Evolutionary conservation across 129 eudicot species (phyloP), one percentile per base, ranked within the genome.

Genomic region (Flaveria brownii): DNA sequence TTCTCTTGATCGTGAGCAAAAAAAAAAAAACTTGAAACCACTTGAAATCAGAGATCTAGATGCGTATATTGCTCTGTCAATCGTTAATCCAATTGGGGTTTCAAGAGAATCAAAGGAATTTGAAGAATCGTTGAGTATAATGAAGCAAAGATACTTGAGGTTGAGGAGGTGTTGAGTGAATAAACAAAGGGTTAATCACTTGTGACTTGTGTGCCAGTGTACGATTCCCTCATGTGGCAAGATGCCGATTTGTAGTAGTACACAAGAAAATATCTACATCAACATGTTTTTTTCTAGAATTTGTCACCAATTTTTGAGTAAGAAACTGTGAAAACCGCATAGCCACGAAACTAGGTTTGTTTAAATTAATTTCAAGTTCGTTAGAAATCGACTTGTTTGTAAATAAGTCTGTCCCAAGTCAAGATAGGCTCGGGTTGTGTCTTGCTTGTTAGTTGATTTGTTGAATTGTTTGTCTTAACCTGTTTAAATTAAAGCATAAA

Each of bases 21-120:
- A 70, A 70, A 8, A 71, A 26, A 36, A 68, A 20, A 20, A 20
- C 22, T 20, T 26, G n/a, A 18, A 68, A 62, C 36, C 15, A 7
- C 12, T 61, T 64, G 60, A 23, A 49, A 60, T n/a, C n/a, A 8
- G 77, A 74, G 83, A 80, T 80, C 83, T 80, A 60, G 68, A 63
- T 23, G 43, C 7, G 57, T 43, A 14, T 51, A 7, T 47, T 45
- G 28, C 6, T 9, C 42, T 39, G 1, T 0, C 16, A 2, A 52
- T 16, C 0, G 70, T 41, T 54, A 45, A 1, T 30, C 5, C 5
- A 22, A 68, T 42, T 69, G 8, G 39, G 60, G 16, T 42, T 68
- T 28, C 2, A 52, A 20, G 50, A 66, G 9, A 9, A 8, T 15
- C 1, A 16, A 52, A 67, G 22, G 42, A 67, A 66, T 51, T 25